Evolutionary conservation across 1,139 yeast genomes (phyloP), one percentile per base, ranked within the genome.

Genomic region (Suhomyces bribrorum): DNA sequence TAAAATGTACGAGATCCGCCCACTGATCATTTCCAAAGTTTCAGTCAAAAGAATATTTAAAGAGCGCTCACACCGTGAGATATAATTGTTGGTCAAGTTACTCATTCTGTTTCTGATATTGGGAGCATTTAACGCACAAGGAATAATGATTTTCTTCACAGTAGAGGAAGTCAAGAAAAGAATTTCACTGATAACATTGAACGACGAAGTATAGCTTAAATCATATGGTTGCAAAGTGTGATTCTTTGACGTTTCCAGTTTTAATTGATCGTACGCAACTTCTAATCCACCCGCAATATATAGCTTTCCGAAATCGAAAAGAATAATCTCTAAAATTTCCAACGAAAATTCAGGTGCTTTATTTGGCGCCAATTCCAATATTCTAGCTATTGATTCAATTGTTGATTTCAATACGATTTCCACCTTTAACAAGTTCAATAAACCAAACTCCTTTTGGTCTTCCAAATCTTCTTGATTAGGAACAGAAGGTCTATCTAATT

Each of bases 201-300:
- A 70, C 17, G 78, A 73, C 18, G 62, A 58, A 44, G 86, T 59
- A 50, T 74, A 81, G 9, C 56, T 59, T 29, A 83, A 62, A 38
- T 70, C 67, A 12, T 77, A 50, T 2, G 44, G 48, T 15, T 49
- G 53, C 8, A 38, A 48, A 4, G 64, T 50, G 40, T 41, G 57
- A 27, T 50, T 49, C 46, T 54, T 63, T n/a, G 50, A 43, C 15
- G 53, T 46, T 39, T 67, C 72, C 39, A 56, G 69, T 47, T 55
- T 62, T 32, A 67, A 53, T 29, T 52, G 50, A 39, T 69, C 76
- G 43, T 79, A 83, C 0, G 90, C 75, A 7, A 82, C 81, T 50
- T 87, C 96, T 26, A 90, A 62, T 0, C 88, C 89, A 14, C 81
- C 73, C 32, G 86, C 89, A 37, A 88, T 75, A 53, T 86, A 88